These are phyloP conservation scores for Ceratocystis lukuohia DNA, from an alignment of 2,329 filamentous ascomycete genomes.

Conservation along the genomic window DNA sequence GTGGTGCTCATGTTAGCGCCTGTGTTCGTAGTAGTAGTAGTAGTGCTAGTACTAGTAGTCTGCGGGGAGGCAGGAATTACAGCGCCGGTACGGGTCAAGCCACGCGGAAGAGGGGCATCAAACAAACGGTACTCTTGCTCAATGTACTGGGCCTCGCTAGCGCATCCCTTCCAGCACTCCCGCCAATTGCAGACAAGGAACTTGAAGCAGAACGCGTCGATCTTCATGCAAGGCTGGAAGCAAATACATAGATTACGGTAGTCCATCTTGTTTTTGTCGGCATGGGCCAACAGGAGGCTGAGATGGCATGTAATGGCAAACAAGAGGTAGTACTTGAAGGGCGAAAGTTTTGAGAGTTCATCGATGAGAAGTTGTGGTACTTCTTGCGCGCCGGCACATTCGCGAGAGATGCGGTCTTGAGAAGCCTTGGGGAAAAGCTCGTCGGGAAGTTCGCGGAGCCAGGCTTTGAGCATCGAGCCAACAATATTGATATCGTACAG, in stretches of 20 bases:
- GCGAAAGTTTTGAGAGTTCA: conserved; percentile 83
- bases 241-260: conserved; percentile 92
- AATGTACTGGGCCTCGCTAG: conserved; percentile 70
- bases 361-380: conserved; percentile 80
- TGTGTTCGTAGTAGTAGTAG: conserved; percentile 25
- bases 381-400: conserved; percentile 64
- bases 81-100: conserved; percentile 27
- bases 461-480: conserved; percentile 89
- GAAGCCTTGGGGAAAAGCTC: conserved; percentile 79
- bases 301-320: conserved; percentile 96
- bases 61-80: conserved; percentile 16
- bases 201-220: conserved; percentile 88
- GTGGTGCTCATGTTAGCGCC: conserved; percentile 22
- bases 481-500: conserved; percentile 95
- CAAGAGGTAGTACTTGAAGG: conserved; percentile 93
- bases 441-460: conserved; percentile 87
- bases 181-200: conserved; percentile 93
- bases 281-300: conserved; percentile 77
- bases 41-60: conserved; percentile 26
- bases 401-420: conserved; percentile 65
- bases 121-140: conserved; percentile 53
- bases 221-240: conserved; percentile 94
- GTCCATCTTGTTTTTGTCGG: conserved; percentile 97
- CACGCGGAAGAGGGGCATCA: conserved; percentile 42
- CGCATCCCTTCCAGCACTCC: conserved; percentile 93